Base-by-base conservation (phyloP, 106 monocot species). In the Acorus gramineus region DNA sequence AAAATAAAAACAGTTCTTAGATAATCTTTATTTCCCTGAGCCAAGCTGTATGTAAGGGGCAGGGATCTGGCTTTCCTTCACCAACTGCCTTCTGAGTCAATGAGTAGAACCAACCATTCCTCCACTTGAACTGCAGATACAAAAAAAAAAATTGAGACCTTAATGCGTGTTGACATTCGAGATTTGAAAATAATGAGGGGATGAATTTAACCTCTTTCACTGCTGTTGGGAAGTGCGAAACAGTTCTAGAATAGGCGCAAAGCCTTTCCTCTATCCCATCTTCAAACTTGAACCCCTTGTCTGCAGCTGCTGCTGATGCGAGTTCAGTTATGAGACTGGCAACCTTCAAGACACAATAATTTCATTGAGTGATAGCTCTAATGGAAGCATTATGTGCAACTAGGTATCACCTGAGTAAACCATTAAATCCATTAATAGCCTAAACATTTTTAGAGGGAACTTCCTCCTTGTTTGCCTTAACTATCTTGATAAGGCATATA, bases 61-160 rank as follows among this genome's bases (percentile, higher is more conserved):
- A 98, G n/a, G 96, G 91, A 71, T 98, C 87, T 44, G 80, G 60
- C 60, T 81, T 85, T 14, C 92, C 90, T 75, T 79, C 75, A 11
- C 74, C 76, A 59, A 85, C 4, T 50, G 96, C 87, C 72, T 98
- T 98, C 66, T 91, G 87, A 2, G 90, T 71, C 9, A 91, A 70
- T 4, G 85, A 90, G 57, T 87, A 96, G 57, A 96, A 96, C 84
- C 87, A 96, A 14, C 90, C 90, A 73, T 96, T 96, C 74, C 95
- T 90, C 95, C 95, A 91, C 76, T 96, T 90, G 78, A 96, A 96
- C 95, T 95, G 81, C 11, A 5, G 55, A 11, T 10, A 9, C 11
- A 5, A 3, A 5, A 64, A 4, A 50, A 51, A 7, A 65, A 9
- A 47, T 70, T 12, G 4, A 53, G 28, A 4, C 13, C 11, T 63